Evolutionary conservation across 345 rosid genomes (phyloP).

Genomic region (Eucalyptus tenuipes): DNA sequence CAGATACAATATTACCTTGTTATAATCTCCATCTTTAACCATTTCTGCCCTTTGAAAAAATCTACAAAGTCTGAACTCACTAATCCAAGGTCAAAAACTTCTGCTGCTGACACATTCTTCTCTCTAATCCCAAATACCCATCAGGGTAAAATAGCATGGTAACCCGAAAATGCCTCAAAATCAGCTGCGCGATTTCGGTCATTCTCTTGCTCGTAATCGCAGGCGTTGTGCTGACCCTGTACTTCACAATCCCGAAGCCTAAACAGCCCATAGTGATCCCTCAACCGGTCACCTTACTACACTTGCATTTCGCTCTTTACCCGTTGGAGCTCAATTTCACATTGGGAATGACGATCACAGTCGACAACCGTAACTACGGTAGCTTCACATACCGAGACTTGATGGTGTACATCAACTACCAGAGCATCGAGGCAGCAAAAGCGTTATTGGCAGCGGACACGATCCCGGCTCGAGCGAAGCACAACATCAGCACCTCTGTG

Average conservation of each 20-base stretch:
- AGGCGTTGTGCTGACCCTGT: neutral
- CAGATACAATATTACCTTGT: neutral
- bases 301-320: neutral
- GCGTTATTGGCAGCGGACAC: slow-evolving; percentile 4
- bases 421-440: neutral
- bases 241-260: slow-evolving; percentile 25
- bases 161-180: slow-evolving; percentile 5
- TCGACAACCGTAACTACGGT: slow-evolving; percentile 27
- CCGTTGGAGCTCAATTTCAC: slow-evolving; percentile 4
- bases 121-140: neutral
- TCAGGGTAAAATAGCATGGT: neutral
- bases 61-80: neutral
- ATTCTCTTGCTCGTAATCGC: neutral
- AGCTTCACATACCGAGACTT: slow-evolving; percentile 10
- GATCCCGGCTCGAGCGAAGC: slow-evolving; percentile 15
- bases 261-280: slow-evolving; percentile 10
- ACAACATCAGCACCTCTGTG: slow-evolving; percentile 1
- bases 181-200: neutral
- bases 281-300: slow-evolving; percentile 4
- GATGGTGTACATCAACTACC: slow-evolving; percentile 9
- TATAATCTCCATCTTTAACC: neutral
- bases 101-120: neutral
- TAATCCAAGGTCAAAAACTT: neutral
- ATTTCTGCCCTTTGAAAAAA: neutral
- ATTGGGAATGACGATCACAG: slow-evolving; percentile 3